Evolutionary conservation across 1,284 basidiomycete genomes (phyloP), one percentile per base, ranked within the genome.

Genomic region (Volvariella surrecta): DNA sequence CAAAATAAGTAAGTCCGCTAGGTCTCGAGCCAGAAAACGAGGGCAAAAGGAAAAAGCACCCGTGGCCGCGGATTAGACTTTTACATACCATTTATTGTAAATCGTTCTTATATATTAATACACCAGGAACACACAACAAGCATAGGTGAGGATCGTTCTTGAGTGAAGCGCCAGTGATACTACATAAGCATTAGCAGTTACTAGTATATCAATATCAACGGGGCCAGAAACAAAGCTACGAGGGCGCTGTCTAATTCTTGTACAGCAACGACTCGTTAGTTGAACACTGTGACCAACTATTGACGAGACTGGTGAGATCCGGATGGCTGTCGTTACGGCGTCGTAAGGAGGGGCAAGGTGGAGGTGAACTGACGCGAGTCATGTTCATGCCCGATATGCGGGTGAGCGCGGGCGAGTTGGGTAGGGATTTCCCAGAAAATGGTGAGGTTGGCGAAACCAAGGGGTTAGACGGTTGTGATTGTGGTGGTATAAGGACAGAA

Each of bases 231-330:
- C 34, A 24, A 37, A 17, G n/a, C 13, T 40, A 40, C 43, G 44
- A 34, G 19, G 32, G 43, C 48, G 51, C 40, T 17, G 47, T 38
- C 22, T 39, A 49, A 37, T 56, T 58, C 39, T 58, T 55, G 47
- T 60, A 68, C 40, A 66, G 50, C 31, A 64, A 52, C 10, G 76
- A 76, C 55, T 71, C 64, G 51, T 78, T 76, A 21, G 76, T 76
- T 7, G 80, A 75, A 4, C 78, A 76, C 18, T 60, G 57, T 2
- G 70, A 62, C 74, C 76, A 85, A 43, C 76, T 67, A 48, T 73
- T 62, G 40, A 80, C 74, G n/a, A 83, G 65, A 7, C 69, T 66
- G 8, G 66, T 57, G 37, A 83, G 70, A 51, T 79, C 73, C 8
- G 76, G 67, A 54, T 82, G 73, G 47, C 79, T 81, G 20, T 55